Percentiles rank a stretch among this genome's conserved stretches.
phyloP scores from a whole-genome alignment of 2,329 filamentous ascomycete genomes.

The Paecilomyces sp. region DNA sequence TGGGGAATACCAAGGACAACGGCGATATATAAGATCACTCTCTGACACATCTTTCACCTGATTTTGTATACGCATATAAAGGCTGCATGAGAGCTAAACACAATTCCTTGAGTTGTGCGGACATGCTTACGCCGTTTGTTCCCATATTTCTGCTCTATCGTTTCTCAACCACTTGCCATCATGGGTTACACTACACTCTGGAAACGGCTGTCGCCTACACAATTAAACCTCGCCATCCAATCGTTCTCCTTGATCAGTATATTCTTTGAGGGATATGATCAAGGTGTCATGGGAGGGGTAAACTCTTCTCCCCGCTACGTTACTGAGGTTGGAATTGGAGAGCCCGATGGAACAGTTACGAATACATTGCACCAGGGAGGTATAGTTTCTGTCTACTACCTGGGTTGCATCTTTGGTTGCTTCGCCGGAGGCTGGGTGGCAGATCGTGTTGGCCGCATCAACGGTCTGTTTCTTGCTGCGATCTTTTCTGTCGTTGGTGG shows the following conservation, averaged over 20 bases:
- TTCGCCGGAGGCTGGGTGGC: constrained; percentile 45
- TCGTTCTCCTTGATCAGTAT: constrained; percentile 25
- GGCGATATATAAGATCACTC: too few relatives aligned
- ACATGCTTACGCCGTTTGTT: too few relatives aligned
- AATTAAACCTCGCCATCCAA: constrained; percentile 35
- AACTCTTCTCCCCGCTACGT: constrained; percentile 35
- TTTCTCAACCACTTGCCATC: not conserved
- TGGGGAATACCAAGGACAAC: too few relatives aligned
- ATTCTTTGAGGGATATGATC: constrained; percentile 44
- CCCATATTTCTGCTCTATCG: too few relatives aligned
- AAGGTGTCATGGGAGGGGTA: constrained; percentile 49
- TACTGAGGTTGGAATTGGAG: constrained; percentile 37
- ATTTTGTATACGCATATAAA: too few relatives aligned
- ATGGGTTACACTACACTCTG: constrained; percentile 36
- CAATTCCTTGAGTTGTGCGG: too few relatives aligned
- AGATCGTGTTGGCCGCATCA: constrained; percentile 49
- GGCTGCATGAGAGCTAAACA: too few relatives aligned
- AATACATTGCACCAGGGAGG: constrained; percentile 45
- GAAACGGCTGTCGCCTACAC: constrained; percentile 35
- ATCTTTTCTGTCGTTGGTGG: constrained; percentile 44
- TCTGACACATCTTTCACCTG: too few relatives aligned
- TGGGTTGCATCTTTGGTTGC: constrained; percentile 45
- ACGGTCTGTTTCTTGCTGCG: constrained; percentile 42
- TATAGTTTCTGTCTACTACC: constrained; percentile 48
- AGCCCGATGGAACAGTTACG: constrained; percentile 39